Evolutionary conservation across 805 yeast species (phyloP).

Genomic region (Candida ovalis): DNA sequence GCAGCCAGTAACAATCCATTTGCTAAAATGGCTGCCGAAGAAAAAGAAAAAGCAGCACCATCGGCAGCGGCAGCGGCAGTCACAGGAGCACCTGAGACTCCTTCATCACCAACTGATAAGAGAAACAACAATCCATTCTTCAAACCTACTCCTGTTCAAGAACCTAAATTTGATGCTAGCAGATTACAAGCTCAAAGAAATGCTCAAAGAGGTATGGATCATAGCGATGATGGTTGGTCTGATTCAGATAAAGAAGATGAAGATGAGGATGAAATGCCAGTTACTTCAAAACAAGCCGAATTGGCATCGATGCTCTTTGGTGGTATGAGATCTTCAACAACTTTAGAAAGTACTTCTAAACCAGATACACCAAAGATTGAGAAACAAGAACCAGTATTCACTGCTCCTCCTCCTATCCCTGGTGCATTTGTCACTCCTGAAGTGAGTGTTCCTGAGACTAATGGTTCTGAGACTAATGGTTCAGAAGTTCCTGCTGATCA

Average conservation of each 20-base stretch:
- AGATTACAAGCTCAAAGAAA: constrained; percentile 69
- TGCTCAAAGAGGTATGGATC: constrained; percentile 57
- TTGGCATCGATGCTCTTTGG: constrained; percentile 54
- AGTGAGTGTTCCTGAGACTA: constrained; percentile 22
- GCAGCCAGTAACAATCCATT: constrained; percentile 45
- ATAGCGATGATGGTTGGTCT: constrained; percentile 37
- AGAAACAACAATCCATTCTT: constrained; percentile 54
- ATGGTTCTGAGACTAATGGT: background rate
- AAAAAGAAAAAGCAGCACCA: constrained; percentile 10
- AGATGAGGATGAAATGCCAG: constrained; percentile 43
- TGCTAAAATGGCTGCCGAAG: constrained; percentile 32
- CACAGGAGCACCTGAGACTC: constrained; percentile 6
- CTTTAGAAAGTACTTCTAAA: constrained; percentile 8
- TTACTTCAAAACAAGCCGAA: constrained; percentile 51
- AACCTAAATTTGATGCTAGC: constrained; percentile 43
- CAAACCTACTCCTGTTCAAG: constrained; percentile 39
- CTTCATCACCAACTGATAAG: constrained; percentile 1
- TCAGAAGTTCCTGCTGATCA: background rate
- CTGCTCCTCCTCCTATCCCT: constrained; percentile 25
- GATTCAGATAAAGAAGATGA: constrained; percentile 38
- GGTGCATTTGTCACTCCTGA: constrained; percentile 8
- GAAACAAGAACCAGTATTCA: constrained; percentile 2
- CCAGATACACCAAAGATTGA: constrained; percentile 2
- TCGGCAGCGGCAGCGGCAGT: too few species aligned
- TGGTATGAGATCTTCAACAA: constrained; percentile 38